Evolutionary conservation across 495 filamentous ascomycete genomes (phyloP).

Genomic region (Hypomontagnella submonticulosa): DNA sequence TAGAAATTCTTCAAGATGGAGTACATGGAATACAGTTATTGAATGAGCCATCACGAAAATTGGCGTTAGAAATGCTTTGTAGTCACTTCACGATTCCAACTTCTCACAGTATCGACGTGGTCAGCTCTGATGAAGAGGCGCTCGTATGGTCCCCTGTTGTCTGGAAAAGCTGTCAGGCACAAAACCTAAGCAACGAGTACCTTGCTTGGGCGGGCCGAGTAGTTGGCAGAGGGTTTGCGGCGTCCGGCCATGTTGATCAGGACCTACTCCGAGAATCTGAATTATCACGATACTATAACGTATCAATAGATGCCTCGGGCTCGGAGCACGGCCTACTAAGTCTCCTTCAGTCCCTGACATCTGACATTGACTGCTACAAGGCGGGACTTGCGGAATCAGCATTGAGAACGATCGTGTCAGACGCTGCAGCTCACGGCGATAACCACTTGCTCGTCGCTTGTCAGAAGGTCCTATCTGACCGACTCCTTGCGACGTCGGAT

Average conservation of each 20-base stretch:
- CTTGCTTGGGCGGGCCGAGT: constrained; percentile 85
- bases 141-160: constrained; percentile 69
- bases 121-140: constrained; percentile 70
- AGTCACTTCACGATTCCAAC: constrained; percentile 71
- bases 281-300: constrained; percentile 60
- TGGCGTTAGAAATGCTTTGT: constrained; percentile 79
- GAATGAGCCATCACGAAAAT: constrained; percentile 71
- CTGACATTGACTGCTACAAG: constrained; percentile 68
- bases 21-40: constrained; percentile 69
- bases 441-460: constrained; percentile 61
- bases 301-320: constrained; percentile 50
- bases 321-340: constrained; percentile 67
- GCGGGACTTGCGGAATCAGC: constrained; percentile 83
- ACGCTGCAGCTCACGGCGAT: constrained; percentile 55
- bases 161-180: constrained; percentile 76
- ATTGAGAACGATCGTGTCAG: constrained; percentile 75
- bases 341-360: constrained; percentile 73
- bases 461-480: constrained; percentile 55
- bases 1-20: constrained; percentile 79
- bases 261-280: constrained; percentile 68
- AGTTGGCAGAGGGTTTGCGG: constrained; percentile 84
- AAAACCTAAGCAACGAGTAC: constrained; percentile 72
- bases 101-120: constrained; percentile 67
- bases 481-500: constrained; percentile 57
- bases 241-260: constrained; percentile 71